Conservation (phyloP, 2,329 filamentous ascomycete genomes). For the Chrysosporium queenslandicum region DNA sequence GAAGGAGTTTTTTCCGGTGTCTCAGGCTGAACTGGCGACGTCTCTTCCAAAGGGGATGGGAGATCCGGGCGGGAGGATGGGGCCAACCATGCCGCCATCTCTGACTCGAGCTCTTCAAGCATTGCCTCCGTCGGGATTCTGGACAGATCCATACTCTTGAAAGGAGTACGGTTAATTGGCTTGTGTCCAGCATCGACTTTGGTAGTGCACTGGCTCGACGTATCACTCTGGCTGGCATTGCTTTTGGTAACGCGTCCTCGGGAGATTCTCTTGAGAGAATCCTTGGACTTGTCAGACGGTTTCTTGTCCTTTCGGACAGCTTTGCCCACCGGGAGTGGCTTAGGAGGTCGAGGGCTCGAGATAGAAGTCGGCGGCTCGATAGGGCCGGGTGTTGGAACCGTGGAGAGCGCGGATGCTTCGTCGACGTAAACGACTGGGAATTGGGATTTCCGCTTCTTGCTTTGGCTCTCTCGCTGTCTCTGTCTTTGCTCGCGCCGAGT, state of each 20-base stretch:
- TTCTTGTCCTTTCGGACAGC: background rate
- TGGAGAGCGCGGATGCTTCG: background rate
- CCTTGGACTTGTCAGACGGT: slow-evolving; percentile 1
- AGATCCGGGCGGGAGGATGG: slow-evolving; percentile 1
- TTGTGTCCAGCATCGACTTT: background rate
- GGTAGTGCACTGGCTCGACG: background rate
- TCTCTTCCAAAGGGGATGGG: background rate
- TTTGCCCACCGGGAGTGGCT: background rate
- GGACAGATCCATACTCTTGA: background rate
- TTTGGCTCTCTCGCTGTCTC: slow-evolving; percentile 1
- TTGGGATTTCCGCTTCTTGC: background rate
- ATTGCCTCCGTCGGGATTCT: background rate
- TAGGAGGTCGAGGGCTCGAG: slow-evolving; percentile 1
- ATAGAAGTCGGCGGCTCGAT: background rate
- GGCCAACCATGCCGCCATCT: slow-evolving; percentile 4
- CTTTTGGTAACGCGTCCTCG: slow-evolving; percentile 1
- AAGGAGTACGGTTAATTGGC: background rate
- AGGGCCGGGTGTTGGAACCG: background rate
- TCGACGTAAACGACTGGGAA: background rate
- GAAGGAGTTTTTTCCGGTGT: background rate
- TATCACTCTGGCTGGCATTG: background rate
- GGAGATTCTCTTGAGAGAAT: background rate
- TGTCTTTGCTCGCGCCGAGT: background rate
- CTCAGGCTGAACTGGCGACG: slow-evolving; percentile 6
- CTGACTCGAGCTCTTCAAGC: slow-evolving; percentile 1